phyloP scores from a whole-genome alignment of 2,329 filamentous ascomycete species.

The Trichoderma lentiforme region DNA sequence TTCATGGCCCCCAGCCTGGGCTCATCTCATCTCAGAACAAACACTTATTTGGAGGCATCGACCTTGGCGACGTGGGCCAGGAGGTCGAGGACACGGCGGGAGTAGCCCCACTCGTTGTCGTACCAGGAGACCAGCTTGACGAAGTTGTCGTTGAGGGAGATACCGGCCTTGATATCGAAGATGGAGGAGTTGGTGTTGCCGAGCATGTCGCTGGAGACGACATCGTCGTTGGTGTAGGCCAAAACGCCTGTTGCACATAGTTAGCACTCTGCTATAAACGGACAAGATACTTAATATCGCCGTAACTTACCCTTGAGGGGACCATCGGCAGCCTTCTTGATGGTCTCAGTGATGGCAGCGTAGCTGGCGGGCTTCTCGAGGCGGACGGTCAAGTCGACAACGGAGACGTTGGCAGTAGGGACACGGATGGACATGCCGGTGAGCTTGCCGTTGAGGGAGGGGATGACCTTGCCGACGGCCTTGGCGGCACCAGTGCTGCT shows the following conservation, averaged over 20 bases:
- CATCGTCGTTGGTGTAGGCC: constrained; percentile 92
- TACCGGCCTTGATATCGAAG: constrained; percentile 99
- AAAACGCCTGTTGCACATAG: constrained; percentile 64
- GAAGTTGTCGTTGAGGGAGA: constrained; percentile 97
- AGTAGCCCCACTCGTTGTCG: constrained; percentile 99
- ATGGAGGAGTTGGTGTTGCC: constrained; percentile 93
- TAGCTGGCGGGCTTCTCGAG: constrained; percentile 85
- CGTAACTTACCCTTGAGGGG: constrained; percentile 74
- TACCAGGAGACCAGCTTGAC: constrained; percentile 99
- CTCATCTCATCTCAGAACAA: neutral
- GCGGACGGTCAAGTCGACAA: constrained; percentile 94
- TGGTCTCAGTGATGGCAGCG: constrained; percentile 86
- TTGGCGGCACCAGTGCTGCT: constrained; percentile 99
- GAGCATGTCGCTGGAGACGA: constrained; percentile 92
- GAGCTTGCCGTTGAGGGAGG: constrained; percentile 96
- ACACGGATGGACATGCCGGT: constrained; percentile 99
- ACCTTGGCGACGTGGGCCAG: constrained; percentile 75
- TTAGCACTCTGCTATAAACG: neutral
- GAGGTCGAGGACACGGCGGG: constrained; percentile 87
- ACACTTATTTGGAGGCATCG: constrained; percentile 55
- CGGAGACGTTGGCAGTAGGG: constrained; percentile 96
- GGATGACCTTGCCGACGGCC: constrained; percentile 99
- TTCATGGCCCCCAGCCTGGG: neutral
- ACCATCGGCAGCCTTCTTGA: constrained; percentile 85
- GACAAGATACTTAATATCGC: neutral